Evolutionary conservation across 1,284 basidiomycete species (phyloP).

Genomic region (Ceratorhiza oryzae-sativae): DNA sequence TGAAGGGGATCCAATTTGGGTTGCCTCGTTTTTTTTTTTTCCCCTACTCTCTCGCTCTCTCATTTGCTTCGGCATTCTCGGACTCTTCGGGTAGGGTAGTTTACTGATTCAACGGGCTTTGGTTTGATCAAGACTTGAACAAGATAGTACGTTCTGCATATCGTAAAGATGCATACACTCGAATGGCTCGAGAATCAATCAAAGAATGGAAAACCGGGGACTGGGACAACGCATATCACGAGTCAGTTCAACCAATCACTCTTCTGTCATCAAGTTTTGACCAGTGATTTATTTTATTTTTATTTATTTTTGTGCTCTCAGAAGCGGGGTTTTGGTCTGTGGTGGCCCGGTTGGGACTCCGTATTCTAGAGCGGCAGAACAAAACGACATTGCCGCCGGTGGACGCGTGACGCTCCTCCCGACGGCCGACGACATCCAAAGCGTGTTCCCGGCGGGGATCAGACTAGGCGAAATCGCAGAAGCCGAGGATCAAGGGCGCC

Average conservation of each 20-base stretch:
- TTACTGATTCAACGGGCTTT: background rate
- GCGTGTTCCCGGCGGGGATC: slow-evolving; percentile 56
- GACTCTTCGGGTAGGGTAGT: background rate
- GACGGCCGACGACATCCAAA: slow-evolving; percentile 21
- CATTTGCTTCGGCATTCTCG: slow-evolving; percentile 8
- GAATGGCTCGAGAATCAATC: slow-evolving; percentile 76
- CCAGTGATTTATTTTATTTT: too few species aligned
- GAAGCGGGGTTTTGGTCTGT: slow-evolving; percentile 66
- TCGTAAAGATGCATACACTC: slow-evolving; percentile 76
- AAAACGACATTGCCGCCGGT: slow-evolving; percentile 46
- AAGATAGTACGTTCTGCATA: slow-evolving; percentile 68
- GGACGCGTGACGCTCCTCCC: slow-evolving; percentile 15
- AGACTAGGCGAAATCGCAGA: slow-evolving; percentile 41
- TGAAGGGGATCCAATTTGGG: background rate
- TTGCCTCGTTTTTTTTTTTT: slow-evolving; percentile 19
- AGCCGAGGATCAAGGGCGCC: background rate
- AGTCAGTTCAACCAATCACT: slow-evolving; percentile 66
- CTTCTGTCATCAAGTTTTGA: too few species aligned
- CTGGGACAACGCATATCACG: slow-evolving; percentile 81
- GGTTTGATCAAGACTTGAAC: slow-evolving; percentile 66
- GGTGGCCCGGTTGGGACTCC: slow-evolving; percentile 47
- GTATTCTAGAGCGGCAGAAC: slow-evolving; percentile 51
- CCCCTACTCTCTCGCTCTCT: too few species aligned
- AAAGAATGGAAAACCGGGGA: slow-evolving; percentile 67
- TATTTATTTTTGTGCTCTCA: too few species aligned